A percentile compares a stretch with the other conserved stretches of the same genome.
Conservation (phyloP, 768 basidiomycete species). For the Amanita molliuscula region DNA sequence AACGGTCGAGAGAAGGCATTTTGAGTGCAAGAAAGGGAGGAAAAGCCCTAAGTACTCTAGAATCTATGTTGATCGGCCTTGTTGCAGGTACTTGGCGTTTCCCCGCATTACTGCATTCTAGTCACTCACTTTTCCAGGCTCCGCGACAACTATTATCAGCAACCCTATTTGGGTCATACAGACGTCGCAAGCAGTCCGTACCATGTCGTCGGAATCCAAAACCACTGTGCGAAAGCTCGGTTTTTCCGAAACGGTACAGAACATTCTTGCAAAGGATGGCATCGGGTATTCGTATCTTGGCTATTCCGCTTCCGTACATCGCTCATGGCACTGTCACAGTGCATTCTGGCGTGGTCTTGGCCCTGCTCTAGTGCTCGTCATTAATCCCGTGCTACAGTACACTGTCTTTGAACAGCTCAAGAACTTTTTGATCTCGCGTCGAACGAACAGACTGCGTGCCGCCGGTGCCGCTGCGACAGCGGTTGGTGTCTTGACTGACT, state of each 20-base stretch:
- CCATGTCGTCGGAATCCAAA: slow-evolving; percentile 26
- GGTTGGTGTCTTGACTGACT: slow-evolving; percentile 55
- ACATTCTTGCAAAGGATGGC: slow-evolving; percentile 68
- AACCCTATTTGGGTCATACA: slow-evolving; percentile 99
- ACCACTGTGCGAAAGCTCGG: slow-evolving; percentile 39
- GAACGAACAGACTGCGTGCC: slow-evolving; percentile 42
- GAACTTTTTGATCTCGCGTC: slow-evolving; percentile 61
- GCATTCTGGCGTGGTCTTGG: slow-evolving; percentile 92
- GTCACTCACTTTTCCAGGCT: slow-evolving; percentile 38
- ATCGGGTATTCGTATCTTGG: slow-evolving; percentile 22
- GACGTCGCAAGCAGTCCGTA: slow-evolving; percentile 74
- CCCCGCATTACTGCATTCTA: background rate
- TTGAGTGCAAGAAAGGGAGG: slow-evolving; percentile 43
- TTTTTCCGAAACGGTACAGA: slow-evolving; percentile 53
- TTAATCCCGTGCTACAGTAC: slow-evolving; percentile 93
- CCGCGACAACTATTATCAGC: slow-evolving; percentile 77
- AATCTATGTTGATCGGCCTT: slow-evolving; percentile 82
- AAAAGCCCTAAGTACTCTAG: slow-evolving; percentile 72
- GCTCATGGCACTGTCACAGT: slow-evolving; percentile 10
- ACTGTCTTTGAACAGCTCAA: slow-evolving; percentile 95
- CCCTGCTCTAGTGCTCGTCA: slow-evolving; percentile 86
- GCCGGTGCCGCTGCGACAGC: slow-evolving; percentile 31
- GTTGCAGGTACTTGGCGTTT: slow-evolving; percentile 55
- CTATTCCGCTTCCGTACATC: background rate
- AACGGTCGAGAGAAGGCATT: slow-evolving; percentile 50